These are phyloP conservation scores for Aspergillus fijiensis DNA, from an alignment of 2,329 filamentous ascomycete genomes.

Conservation along the genomic window DNA sequence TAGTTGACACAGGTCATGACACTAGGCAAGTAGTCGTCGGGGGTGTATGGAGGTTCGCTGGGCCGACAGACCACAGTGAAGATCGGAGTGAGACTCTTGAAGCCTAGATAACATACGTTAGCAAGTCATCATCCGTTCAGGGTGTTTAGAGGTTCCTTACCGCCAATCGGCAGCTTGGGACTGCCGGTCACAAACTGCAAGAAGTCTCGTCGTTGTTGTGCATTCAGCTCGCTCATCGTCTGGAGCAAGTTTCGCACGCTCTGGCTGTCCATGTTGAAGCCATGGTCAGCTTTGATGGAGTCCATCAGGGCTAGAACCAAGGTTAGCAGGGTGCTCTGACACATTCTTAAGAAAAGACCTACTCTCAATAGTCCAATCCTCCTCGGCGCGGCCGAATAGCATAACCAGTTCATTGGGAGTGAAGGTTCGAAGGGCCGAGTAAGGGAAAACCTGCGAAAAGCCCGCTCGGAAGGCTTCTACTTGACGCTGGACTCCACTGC, in stretches of 20 bases:
- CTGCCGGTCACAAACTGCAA: constrained; percentile 97
- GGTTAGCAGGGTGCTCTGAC: constrained; percentile 24
- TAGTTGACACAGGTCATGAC: constrained; percentile 99
- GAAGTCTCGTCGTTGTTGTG: constrained; percentile 80
- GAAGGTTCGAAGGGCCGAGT: constrained; percentile 86
- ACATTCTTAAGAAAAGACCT: constrained; percentile 47
- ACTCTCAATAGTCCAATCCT: constrained; percentile 98
- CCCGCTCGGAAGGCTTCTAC: constrained; percentile 87
- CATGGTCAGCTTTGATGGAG: constrained; percentile 97
- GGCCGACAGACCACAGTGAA: constrained; percentile 99
- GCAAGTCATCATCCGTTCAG: too few species aligned
- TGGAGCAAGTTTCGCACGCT: constrained; percentile 91
- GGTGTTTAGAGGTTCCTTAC: constrained; percentile 52
- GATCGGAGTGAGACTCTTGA: constrained; percentile 95
- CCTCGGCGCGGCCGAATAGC: constrained; percentile 86
- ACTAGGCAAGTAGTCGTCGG: constrained; percentile 97
- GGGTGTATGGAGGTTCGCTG: constrained; percentile 88
- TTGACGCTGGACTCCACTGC: constrained; percentile 82
- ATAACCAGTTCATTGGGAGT: constrained; percentile 93
- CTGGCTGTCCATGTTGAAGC: constrained; percentile 97
- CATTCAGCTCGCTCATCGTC: constrained; percentile 83
- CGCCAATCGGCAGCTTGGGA: constrained; percentile 95
- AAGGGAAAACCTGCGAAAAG: constrained; percentile 95
- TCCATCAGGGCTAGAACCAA: constrained; percentile 75
- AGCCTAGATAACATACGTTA: constrained; percentile 61